Conservation (phyloP, 495 filamentous ascomycete species). For the Aspergillus hancockii region DNA sequence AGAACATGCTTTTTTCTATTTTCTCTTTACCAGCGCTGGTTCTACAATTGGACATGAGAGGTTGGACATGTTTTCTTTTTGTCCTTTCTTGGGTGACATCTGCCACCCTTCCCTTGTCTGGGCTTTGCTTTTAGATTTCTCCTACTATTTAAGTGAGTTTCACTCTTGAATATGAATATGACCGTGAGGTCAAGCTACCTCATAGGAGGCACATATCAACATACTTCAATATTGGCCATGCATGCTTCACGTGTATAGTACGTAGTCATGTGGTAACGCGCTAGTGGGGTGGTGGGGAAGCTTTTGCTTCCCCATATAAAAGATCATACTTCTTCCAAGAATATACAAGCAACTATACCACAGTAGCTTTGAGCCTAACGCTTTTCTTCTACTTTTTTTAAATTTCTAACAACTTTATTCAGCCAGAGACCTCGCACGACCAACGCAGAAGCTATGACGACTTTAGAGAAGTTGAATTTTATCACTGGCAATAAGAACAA, state of each 20-base stretch:
- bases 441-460: slow-evolving; percentile 20
- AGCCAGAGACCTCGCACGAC: not conserved
- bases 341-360: not conserved
- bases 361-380: not conserved
- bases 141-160: not conserved
- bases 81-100: not conserved
- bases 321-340: not conserved
- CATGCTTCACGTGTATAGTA: not conserved
- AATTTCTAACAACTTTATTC: not conserved
- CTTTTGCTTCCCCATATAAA: not conserved
- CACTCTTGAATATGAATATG: not conserved
- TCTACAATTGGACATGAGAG: slow-evolving; percentile 4
- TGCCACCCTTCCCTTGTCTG: not conserved
- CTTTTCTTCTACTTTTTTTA: not conserved
- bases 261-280: not conserved
- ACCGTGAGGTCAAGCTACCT: not conserved
- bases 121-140: not conserved
- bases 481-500: slow-evolving; percentile 97
- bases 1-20: slow-evolving; percentile 18
- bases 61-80: not conserved
- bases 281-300: not conserved
- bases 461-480: slow-evolving; percentile 69
- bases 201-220: not conserved
- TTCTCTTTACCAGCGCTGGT: slow-evolving; percentile 21
- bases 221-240: too few relatives aligned